Percentiles rank a stretch among this genome's conserved stretches.
phyloP scores from a whole-genome alignment of 768 basidiomycete species.

The Auriscalpium orientale region DNA sequence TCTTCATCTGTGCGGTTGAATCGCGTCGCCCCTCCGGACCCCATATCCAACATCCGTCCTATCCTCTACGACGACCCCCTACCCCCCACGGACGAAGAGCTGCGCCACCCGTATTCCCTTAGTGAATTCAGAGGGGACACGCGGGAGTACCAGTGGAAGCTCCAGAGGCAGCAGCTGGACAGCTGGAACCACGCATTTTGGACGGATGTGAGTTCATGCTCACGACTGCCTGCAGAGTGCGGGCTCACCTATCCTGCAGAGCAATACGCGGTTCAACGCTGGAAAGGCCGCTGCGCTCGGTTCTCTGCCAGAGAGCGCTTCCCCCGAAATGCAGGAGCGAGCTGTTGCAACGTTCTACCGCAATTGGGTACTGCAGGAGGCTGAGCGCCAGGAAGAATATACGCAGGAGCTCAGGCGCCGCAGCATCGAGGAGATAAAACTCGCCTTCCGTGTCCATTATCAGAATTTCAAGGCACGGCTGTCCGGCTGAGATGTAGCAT shows the following conservation, averaged over 20 bases:
- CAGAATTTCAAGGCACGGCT: constrained; percentile 22
- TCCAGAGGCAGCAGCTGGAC: constrained; percentile 67
- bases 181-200: constrained; percentile 74
- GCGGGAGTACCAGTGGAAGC: constrained; percentile 60
- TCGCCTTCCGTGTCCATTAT: constrained; percentile 52
- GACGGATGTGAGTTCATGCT: constrained; percentile 55
- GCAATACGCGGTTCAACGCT: constrained; percentile 71
- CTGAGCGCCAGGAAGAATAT: constrained; percentile 47
- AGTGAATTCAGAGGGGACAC: constrained; percentile 49
- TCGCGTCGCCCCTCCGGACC: constrained; percentile 66
- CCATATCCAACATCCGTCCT: constrained; percentile 73
- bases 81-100: constrained; percentile 14
- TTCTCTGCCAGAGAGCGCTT: constrained; percentile 44
- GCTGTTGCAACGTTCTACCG: constrained; percentile 68
- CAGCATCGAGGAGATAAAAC: constrained; percentile 46
- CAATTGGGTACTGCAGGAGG: constrained; percentile 70
- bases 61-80: constrained; percentile 60
- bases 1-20: constrained; percentile 15
- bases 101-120: constrained; percentile 69
- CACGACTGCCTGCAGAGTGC: background rate
- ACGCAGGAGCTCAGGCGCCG: constrained; percentile 60
- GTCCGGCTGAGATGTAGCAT: constrained; percentile 6
- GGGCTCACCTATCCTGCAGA: constrained; percentile 34
- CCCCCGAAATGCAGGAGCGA: constrained; percentile 51
- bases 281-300: constrained; percentile 54